A percentile compares a stretch with the other conserved stretches of the same genome.
Evolutionary conservation across 257 asterid genomes (phyloP).

Genomic region (Nyctanthes arbortristis): DNA sequence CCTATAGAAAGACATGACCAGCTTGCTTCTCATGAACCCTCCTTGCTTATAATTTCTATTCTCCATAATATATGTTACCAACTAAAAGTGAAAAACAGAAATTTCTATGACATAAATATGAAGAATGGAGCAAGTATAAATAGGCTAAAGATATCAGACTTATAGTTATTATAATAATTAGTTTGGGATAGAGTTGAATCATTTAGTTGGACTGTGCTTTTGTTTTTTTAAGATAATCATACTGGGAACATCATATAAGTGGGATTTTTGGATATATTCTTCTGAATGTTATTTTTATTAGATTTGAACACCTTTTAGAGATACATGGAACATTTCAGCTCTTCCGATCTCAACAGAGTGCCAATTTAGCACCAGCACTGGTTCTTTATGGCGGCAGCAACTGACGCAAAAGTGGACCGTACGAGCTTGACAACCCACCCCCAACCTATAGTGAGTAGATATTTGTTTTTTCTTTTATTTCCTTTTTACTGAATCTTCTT

Average conservation of each 20-base stretch:
- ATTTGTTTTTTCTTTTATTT: too few relatives aligned
- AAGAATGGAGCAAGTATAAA: background rate
- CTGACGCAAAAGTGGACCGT: too few relatives aligned
- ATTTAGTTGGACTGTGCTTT: conserved; percentile 10
- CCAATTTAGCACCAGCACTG: too few relatives aligned
- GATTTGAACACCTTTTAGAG: conserved; percentile 33
- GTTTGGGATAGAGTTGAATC: conserved; percentile 35
- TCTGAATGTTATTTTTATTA: conserved; percentile 11
- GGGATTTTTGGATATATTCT: conserved; percentile 30
- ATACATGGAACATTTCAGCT: too few relatives aligned
- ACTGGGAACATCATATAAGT: background rate
- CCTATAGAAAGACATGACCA: conserved; percentile 57
- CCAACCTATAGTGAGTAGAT: too few relatives aligned
- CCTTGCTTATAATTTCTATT: conserved; percentile 36
- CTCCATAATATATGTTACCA: conserved; percentile 31
- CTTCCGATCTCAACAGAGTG: too few relatives aligned
- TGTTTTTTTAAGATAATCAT: background rate
- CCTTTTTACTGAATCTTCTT: too few relatives aligned
- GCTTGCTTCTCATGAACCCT: conserved; percentile 53
- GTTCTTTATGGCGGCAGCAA: too few relatives aligned
- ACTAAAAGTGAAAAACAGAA: background rate
- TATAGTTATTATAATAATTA: conserved; percentile 6
- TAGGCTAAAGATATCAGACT: background rate
- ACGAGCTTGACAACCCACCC: too few relatives aligned
- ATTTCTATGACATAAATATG: background rate